A percentile compares a stretch with the other conserved stretches of the same genome.
Conservation (phyloP, 2,329 filamentous ascomycete genomes). For the Clonostachys rhizophaga region DNA sequence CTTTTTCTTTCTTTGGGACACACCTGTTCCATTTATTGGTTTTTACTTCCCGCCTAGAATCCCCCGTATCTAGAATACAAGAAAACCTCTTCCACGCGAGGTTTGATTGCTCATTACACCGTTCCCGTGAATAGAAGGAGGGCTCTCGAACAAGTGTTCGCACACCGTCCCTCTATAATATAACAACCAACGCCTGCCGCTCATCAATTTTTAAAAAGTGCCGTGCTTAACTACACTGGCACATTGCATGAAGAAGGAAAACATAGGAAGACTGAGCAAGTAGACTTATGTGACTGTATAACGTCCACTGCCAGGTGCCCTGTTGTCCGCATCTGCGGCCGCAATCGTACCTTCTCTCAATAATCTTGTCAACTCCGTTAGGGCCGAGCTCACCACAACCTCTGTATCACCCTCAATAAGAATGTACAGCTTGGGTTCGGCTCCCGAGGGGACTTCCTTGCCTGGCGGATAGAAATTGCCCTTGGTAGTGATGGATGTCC, state of each 20-base stretch:
- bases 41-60: too few relatives aligned
- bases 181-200: too few relatives aligned
- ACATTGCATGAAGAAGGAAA: neutral
- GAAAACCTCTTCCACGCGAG: too few relatives aligned
- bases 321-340: conserved; percentile 79
- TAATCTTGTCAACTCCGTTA: conserved; percentile 83
- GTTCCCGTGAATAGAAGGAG: neutral
- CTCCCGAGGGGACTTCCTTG: conserved; percentile 71
- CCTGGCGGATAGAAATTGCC: conserved; percentile 82
- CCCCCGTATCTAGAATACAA: too few relatives aligned
- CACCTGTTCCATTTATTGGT: too few relatives aligned
- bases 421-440: conserved; percentile 93
- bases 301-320: conserved; percentile 72
- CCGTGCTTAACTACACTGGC: neutral
- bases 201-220: neutral
- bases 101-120: too few relatives aligned
- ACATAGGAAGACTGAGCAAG: neutral
- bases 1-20: too few relatives aligned
- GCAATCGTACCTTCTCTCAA: conserved; percentile 88
- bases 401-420: conserved; percentile 97
- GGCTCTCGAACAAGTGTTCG: too few relatives aligned
- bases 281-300: conserved; percentile 72
- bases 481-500: conserved; percentile 96
- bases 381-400: conserved; percentile 81
- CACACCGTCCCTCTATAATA: too few relatives aligned